Conservation (phyloP, 495 filamentous ascomycete genomes). For the Tuber calosporum region DNA sequence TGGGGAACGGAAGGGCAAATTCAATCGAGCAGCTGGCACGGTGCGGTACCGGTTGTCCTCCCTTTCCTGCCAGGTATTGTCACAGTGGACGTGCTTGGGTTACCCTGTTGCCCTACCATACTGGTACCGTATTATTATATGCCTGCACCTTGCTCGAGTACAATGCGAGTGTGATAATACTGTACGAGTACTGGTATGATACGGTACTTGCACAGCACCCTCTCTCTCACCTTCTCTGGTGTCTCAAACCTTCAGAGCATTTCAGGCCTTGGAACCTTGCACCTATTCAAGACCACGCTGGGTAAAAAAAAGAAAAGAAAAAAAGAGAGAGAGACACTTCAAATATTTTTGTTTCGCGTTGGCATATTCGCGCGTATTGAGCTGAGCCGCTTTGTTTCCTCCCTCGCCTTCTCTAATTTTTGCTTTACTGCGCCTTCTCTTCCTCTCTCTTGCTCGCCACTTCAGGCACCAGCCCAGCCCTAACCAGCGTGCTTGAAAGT, state of each 20-base stretch:
- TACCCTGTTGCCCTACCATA: neutral
- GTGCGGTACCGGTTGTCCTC: neutral
- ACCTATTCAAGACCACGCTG: neutral
- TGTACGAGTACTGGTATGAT: neutral
- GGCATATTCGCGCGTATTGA: neutral
- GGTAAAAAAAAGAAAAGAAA: neutral
- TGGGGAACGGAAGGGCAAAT: neutral
- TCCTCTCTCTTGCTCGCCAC: neutral
- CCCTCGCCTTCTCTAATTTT: neutral
- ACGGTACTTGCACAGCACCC: neutral
- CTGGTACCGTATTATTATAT: no score
- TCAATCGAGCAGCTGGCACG: neutral
- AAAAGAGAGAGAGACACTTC: neutral
- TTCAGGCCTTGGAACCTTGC: neutral
- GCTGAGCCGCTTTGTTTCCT: slow-evolving; percentile 3
- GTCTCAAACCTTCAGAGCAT: neutral
- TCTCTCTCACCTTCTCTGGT: neutral
- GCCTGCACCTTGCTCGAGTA: no score
- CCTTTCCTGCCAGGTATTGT: neutral
- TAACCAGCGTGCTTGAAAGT: neutral
- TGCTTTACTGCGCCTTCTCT: neutral
- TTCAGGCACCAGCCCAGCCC: neutral
- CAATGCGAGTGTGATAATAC: neutral
- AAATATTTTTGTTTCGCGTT: neutral
- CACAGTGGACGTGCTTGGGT: neutral